Conservation (phyloP, 345 rosid genomes). For the Arabidopsis thaliana region DNA sequence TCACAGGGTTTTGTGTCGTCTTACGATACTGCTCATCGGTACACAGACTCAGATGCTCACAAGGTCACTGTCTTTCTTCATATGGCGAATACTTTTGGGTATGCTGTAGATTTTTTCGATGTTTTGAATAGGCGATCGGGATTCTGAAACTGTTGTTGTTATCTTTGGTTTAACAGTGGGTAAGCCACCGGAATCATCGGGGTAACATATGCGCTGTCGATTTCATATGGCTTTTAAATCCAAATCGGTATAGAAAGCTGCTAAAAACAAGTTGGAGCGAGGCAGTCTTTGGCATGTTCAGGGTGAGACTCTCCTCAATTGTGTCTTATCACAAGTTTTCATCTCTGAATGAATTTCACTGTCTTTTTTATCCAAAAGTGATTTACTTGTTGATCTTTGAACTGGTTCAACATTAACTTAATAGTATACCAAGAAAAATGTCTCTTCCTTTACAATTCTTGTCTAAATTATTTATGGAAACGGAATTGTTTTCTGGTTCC, state of each 20-base stretch:
- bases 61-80: constrained; percentile 61
- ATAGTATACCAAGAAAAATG: not conserved
- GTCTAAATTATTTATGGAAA: not conserved
- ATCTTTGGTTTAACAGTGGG: constrained; percentile 65
- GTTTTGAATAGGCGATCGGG: not conserved
- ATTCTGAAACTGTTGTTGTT: constrained; percentile 26
- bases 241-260: constrained; percentile 69
- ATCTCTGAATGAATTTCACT: not conserved
- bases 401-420: not conserved
- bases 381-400: not conserved
- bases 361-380: not conserved
- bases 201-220: constrained; percentile 98
- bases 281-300: constrained; percentile 97
- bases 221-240: constrained; percentile 98
- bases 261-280: constrained; percentile 90
- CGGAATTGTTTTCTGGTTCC: not conserved
- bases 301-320: constrained; percentile 54
- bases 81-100: constrained; percentile 46
- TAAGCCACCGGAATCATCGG: constrained; percentile 93
- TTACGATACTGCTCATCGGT: constrained; percentile 92
- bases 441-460: not conserved
- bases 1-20: constrained; percentile 96
- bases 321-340: not conserved
- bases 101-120: constrained; percentile 43
- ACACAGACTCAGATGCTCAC: constrained; percentile 96